A percentile compares a stretch with the other conserved stretches of the same genome.
phyloP scores from a whole-genome alignment of 1,284 basidiomycete species.

The Malassezia cuniculi region DNA sequence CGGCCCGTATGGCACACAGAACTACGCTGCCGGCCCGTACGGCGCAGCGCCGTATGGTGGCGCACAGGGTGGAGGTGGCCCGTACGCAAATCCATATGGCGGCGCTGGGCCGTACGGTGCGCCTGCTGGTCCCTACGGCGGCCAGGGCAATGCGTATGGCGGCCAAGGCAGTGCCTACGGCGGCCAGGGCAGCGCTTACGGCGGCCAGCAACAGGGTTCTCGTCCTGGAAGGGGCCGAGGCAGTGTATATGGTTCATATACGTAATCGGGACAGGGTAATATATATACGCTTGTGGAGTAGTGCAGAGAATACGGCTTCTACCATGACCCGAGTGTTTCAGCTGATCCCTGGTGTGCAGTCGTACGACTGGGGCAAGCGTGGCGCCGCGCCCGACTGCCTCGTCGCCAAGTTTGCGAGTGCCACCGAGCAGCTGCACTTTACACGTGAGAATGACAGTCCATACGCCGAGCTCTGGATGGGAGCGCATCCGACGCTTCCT shows the following conservation, averaged over 20 bases:
- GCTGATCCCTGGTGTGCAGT: constrained; percentile 39
- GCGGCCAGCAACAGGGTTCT: constrained; percentile 5
- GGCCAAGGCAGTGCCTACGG: not conserved
- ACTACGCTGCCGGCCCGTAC: constrained; percentile 9
- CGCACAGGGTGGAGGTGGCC: not conserved
- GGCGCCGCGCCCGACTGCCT: constrained; percentile 17
- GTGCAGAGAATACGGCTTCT: too few species aligned
- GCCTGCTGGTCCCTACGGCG: constrained; percentile 13
- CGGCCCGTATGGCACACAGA: constrained; percentile 2
- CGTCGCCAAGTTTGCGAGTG: constrained; percentile 29
- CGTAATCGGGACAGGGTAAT: too few species aligned
- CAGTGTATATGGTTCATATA: too few species aligned
- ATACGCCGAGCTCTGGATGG: constrained; percentile 66
- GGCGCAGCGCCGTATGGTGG: not conserved
- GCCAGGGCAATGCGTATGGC: constrained; percentile 13
- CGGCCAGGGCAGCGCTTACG: not conserved
- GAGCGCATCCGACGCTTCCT: constrained; percentile 80
- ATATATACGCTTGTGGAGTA: too few species aligned
- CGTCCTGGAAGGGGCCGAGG: constrained; percentile 6
- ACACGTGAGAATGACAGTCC: constrained; percentile 17
- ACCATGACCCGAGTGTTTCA: constrained; percentile 20
- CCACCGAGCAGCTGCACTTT: constrained; percentile 21
- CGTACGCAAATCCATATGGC: too few species aligned
- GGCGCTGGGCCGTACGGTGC: constrained; percentile 6
- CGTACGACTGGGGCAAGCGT: constrained; percentile 41